phyloP scores from a whole-genome alignment of 2,329 filamentous ascomycete species.

The Cladosporium sp. region DNA sequence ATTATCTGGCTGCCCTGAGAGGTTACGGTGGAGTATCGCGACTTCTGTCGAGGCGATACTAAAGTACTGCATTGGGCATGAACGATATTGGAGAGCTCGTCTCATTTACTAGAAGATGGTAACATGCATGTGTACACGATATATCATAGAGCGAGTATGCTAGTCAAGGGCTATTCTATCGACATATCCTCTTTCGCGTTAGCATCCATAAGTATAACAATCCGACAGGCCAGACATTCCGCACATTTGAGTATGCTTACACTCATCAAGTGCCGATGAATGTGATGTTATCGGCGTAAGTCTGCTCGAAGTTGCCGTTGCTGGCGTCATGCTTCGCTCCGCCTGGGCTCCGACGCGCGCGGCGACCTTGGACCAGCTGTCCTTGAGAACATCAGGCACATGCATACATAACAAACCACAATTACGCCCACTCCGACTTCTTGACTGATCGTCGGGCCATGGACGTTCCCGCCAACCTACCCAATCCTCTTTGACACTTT shows the following conservation, averaged over 20 bases:
- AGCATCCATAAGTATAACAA: no score
- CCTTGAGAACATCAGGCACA: neutral
- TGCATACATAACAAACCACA: neutral
- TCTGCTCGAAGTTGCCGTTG: neutral
- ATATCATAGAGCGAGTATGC: no score
- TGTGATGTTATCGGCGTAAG: no score
- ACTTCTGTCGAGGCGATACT: neutral
- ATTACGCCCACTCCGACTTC: slow-evolving; percentile 4
- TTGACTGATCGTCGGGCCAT: slow-evolving; percentile 11
- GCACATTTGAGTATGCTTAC: no score
- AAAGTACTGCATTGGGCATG: no score
- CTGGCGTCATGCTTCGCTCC: neutral
- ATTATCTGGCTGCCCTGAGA: slow-evolving; percentile 26
- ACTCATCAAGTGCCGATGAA: no score
- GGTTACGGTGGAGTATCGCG: slow-evolving; percentile 21
- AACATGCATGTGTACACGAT: no score
- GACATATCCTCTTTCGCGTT: no score
- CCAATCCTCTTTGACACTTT: slow-evolving; percentile 12
- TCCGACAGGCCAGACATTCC: no score
- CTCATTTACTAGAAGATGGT: no score
- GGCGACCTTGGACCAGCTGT: slow-evolving; percentile 2
- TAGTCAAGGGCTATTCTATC: no score
- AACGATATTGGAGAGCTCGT: no score
- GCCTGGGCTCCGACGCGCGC: neutral
- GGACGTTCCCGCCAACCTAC: slow-evolving; percentile 10